These are phyloP conservation scores for Prosopis cineraria DNA, from an alignment of 306 rosid genomes.

Conservation along the genomic window DNA sequence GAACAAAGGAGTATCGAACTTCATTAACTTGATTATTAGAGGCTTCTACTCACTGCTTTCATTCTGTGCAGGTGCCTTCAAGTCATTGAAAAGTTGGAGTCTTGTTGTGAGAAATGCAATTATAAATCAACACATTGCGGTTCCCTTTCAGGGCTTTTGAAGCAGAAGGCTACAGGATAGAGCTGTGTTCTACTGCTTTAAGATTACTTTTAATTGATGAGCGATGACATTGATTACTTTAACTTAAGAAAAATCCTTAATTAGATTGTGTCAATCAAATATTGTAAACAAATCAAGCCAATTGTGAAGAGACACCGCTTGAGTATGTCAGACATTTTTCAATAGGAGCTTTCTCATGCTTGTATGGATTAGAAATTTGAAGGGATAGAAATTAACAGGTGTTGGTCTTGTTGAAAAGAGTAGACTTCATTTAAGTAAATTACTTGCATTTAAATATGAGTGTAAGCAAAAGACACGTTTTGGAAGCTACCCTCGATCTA, in stretches of 20 bases:
- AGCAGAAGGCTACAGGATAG: conserved; percentile 58
- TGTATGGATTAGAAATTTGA: too few relatives aligned
- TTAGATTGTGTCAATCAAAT: background rate
- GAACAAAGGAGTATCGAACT: too few relatives aligned
- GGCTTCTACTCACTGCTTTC: conserved; percentile 16
- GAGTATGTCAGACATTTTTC: background rate
- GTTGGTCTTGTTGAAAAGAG: too few relatives aligned
- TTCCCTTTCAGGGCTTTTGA: conserved; percentile 82
- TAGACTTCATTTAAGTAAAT: too few relatives aligned
- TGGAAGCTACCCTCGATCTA: too few relatives aligned
- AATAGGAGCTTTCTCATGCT: background rate
- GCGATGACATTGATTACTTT: background rate
- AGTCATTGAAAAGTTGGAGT: conserved; percentile 69
- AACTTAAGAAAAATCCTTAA: background rate
- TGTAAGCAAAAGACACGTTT: too few relatives aligned
- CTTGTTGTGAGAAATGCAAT: conserved; percentile 74
- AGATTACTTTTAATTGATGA: background rate
- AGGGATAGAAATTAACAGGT: too few relatives aligned
- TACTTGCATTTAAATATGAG: too few relatives aligned
- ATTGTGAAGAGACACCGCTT: background rate
- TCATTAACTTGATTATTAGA: background rate
- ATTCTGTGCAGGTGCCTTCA: conserved; percentile 57
- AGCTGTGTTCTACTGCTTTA: conserved; percentile 11
- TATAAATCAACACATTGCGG: conserved; percentile 87
- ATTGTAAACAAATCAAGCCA: background rate